Conservation (phyloP, 192 early-diverging fungal genomes). For the Coemansia sp. region DNA sequence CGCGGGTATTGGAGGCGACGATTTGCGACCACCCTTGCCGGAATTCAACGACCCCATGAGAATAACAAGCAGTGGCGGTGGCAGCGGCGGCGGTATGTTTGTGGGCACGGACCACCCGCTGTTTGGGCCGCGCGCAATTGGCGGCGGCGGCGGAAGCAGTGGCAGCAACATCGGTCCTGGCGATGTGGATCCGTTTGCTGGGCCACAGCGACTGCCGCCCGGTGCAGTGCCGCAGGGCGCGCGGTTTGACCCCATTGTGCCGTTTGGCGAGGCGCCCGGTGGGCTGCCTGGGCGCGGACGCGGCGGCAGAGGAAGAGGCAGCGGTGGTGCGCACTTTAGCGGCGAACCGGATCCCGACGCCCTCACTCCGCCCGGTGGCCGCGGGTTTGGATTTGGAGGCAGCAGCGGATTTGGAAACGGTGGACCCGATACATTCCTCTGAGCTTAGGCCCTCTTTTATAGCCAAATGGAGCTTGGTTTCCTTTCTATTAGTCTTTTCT, state of each 20-base stretch:
- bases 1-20: conserved; percentile 63
- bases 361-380: conserved; percentile 24
- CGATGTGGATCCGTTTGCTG: conserved; percentile 55
- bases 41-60: conserved; percentile 39
- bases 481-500: neutral
- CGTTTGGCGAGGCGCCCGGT: conserved; percentile 60
- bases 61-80: conserved; percentile 15
- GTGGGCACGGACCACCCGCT: conserved; percentile 89
- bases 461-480: neutral
- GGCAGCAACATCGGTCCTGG: neutral
- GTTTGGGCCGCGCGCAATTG: conserved; percentile 61
- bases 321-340: conserved; percentile 24
- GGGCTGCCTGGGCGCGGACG: conserved; percentile 9
- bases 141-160: neutral
- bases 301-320: conserved; percentile 20
- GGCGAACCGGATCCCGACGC: conserved; percentile 47
- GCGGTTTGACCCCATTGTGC: conserved; percentile 88
- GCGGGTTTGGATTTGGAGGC: no score
- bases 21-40: conserved; percentile 63
- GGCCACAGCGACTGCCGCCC: conserved; percentile 63
- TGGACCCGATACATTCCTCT: conserved; percentile 9
- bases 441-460: neutral
- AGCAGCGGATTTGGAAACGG: conserved; percentile 29
- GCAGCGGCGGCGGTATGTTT: conserved; percentile 76
- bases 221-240: conserved; percentile 83